Conservation (phyloP, 1,284 basidiomycete species). For the Cryptococcus sp. region DNA sequence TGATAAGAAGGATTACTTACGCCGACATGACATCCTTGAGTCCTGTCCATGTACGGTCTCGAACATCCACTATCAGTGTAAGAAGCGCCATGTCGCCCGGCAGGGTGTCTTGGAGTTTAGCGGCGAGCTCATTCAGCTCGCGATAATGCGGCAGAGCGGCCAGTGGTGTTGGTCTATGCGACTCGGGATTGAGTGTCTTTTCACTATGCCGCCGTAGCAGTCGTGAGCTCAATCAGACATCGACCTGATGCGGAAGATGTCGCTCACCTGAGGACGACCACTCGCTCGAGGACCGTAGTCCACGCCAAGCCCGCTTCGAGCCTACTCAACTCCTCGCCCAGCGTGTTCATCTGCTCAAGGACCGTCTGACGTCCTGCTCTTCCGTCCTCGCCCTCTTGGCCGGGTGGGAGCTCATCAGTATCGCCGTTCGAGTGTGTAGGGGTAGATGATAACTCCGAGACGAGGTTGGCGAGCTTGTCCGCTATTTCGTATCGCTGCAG, state of each 20-base stretch:
- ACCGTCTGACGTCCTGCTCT: constrained; percentile 21
- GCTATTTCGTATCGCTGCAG: constrained; percentile 66
- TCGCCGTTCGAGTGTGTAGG: not conserved
- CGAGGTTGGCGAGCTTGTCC: constrained; percentile 42
- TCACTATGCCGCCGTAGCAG: constrained; percentile 27
- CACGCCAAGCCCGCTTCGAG: constrained; percentile 74
- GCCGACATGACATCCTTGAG: constrained; percentile 66
- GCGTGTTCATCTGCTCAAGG: constrained; percentile 67
- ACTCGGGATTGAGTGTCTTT: constrained; percentile 41
- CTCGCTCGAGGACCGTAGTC: constrained; percentile 69
- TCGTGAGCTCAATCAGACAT: not conserved
- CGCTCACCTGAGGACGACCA: constrained; percentile 69
- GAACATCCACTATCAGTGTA: constrained; percentile 57
- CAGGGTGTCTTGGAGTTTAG: constrained; percentile 44
- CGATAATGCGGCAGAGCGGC: constrained; percentile 62
- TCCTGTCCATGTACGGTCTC: constrained; percentile 69
- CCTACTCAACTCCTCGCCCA: constrained; percentile 71
- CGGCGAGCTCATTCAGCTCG: constrained; percentile 64
- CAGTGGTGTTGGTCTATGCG: constrained; percentile 53
- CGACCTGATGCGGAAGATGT: not conserved
- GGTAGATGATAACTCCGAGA: constrained; percentile 29
- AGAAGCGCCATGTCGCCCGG: constrained; percentile 58
- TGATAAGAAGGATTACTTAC: constrained; percentile 56
- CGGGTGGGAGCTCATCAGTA: not conserved
- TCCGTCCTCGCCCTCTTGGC: constrained; percentile 6